Base-by-base conservation (phyloP, 2,329 filamentous ascomycete genomes). In the Kalaharituber pfeilii region DNA sequence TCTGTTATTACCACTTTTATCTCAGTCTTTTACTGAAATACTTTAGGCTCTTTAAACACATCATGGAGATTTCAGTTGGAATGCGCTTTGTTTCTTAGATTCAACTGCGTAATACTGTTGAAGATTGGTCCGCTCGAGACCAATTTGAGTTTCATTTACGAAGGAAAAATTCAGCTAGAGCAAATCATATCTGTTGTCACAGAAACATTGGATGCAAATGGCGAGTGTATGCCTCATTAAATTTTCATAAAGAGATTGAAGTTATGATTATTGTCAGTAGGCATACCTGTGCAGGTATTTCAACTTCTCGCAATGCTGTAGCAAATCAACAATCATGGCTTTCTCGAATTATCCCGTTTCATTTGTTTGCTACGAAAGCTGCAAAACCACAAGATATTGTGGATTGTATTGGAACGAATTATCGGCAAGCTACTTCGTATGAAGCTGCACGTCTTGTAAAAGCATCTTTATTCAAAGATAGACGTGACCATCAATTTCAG, bases 381-480 rank as follows among this genome's bases (percentile, higher is more conserved):
- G 52, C 55, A 9, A 39, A 28, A 22, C 24, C 42, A 15, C 13
- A 24, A 13, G 49, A 54, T 29, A 44, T 57, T 8, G n/a, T 29
- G 3, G 36, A 50, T 22, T 30, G 25, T 24, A 50, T 57, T 3
- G 49, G 51, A 22, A 18, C 51, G 22, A 39, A 52, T n/a, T 52
- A 51, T 18, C n/a, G 33, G 15, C n/a, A 51, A 24, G 29, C 44
- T 18, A 27, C 53, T 13, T 50, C 22, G 26, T 57, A 57, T 52
- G 29, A 55, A 39, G 52, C 49, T 2, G 55, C 52, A 7, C 22
- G 51, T 13, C 36, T 55, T 29, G 52, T 45, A 4, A 29, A 25
- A 36, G 3, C 6, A 7, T 13, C 29, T n/a, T 27, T 57, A 8
- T 22, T 33, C 4, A 30, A 55, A 18, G 39, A 55, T 8, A 42